Evolutionary conservation across 192 early-diverging fungal species (phyloP), one percentile per base, ranked within the genome.

Genomic region (Polychytrium aggregatum): DNA sequence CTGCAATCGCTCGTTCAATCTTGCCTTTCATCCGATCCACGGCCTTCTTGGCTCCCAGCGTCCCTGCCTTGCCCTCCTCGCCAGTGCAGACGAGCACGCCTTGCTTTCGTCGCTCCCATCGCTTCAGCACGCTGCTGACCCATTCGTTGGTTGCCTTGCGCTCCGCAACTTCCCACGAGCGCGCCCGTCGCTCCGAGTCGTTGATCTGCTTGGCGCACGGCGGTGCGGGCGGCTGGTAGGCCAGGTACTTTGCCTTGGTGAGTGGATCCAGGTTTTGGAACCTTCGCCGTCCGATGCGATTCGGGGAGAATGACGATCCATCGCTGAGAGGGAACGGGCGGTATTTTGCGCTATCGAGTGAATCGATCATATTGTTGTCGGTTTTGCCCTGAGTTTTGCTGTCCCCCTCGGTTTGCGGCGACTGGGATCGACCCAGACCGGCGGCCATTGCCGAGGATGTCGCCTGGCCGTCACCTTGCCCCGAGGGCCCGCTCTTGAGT

Each of bases 241-340:
- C 71, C 30, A 35, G 20, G 44, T 74, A 74, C 30, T 70, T 69
- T 26, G 71, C 63, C 14, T 18, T 37, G 1, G 55, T 63, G 4
- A 44, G 26, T 16, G 44, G 52, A 39, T 63, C 59, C 29, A 75
- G 27, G 14, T 36, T 46, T 29, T 44, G 41, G 20, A 68, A 26
- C 37, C 54, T 39, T 2, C 42, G 26, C 7, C 25, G 11, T 17
- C 52, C 40, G 20, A 70, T 20, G 20, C 53, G 43, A 11, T 50
- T 14, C 10, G 59, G 52, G 20, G 57, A 57, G 34, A 64, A 74
- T 28, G 53, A 60, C 0, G 67, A 70, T 21, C 38, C 43, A 11
- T 44, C 48, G 0, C 37, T 20, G 1, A 74, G 55, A 31, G 62
- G 62, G 47, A 67, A 74, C 16, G 72, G 72, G 10, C 46, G 56